Evolutionary conservation across 2,329 filamentous ascomycete genomes (phyloP).

Genomic region (Periconia sp.): DNA sequence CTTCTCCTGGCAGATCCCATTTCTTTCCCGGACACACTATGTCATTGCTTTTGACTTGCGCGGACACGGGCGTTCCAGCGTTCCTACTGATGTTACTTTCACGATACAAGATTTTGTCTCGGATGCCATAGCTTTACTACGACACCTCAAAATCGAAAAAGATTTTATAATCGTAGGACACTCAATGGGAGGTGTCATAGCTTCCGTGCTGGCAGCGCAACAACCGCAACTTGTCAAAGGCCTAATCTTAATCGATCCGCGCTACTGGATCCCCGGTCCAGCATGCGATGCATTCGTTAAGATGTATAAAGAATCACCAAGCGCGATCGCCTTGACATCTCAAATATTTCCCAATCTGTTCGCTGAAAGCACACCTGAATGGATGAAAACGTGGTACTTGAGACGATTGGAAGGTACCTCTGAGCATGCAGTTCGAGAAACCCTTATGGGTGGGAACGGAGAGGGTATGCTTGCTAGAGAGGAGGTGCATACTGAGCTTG

Average conservation of each 20-base stretch:
- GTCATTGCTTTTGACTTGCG: constrained; percentile 22
- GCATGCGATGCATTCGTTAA: constrained; percentile 8
- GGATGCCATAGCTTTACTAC: constrained; percentile 17
- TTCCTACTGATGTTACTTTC: constrained; percentile 12
- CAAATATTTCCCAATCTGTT: constrained; percentile 7
- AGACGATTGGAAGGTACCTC: constrained; percentile 13
- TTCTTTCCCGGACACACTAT: constrained; percentile 15
- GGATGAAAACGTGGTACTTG: constrained; percentile 24
- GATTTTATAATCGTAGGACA: constrained; percentile 19
- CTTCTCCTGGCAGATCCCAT: constrained; percentile 23
- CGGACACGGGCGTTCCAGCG: constrained; percentile 23
- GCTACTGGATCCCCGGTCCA: constrained; percentile 11
- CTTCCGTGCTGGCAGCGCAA: constrained; percentile 14
- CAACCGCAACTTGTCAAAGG: constrained; percentile 16
- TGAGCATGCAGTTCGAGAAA: constrained; percentile 10
- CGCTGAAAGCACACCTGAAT: constrained; percentile 10
- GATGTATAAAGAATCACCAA: constrained; percentile 1
- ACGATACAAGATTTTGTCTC: constrained; percentile 6
- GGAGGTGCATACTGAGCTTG: constrained; percentile 14
- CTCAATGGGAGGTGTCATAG: constrained; percentile 18
- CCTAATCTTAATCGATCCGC: constrained; percentile 21
- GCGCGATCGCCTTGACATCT: not conserved
- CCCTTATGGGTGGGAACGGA: constrained; percentile 9
- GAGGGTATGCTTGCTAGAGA: constrained; percentile 10
- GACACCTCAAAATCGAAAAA: constrained; percentile 10